A percentile compares a stretch with the other conserved stretches of the same genome.
phyloP scores from a whole-genome alignment of 2,329 filamentous ascomycete species.

The Botrytis fabae region DNA sequence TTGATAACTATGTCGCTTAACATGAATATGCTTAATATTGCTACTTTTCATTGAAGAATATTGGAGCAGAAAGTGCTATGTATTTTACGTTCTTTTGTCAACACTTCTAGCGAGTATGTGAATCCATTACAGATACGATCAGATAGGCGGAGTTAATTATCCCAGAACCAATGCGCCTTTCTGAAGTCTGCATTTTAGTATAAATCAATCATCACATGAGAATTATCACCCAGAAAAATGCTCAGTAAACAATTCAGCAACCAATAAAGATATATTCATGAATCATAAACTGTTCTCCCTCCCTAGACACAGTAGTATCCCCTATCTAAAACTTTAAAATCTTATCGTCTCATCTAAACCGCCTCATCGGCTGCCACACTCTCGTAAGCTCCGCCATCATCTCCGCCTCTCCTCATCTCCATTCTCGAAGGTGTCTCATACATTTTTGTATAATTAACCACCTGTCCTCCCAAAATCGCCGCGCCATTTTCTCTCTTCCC shows the following conservation, averaged over 20 bases:
- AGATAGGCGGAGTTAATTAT: background rate
- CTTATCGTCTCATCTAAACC: conserved; percentile 30
- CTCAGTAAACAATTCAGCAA: background rate
- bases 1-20: too few species aligned
- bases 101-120: background rate
- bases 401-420: conserved; percentile 29
- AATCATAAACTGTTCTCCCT: background rate
- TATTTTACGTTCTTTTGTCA: background rate
- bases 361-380: conserved; percentile 37
- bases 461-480: conserved; percentile 74
- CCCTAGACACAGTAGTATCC: background rate
- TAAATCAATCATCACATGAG: background rate
- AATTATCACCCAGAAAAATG: background rate
- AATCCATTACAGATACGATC: background rate
- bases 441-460: conserved; percentile 83
- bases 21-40: background rate
- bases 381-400: conserved; percentile 35
- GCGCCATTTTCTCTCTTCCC: conserved; percentile 70
- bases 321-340: background rate
- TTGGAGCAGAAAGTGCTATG: background rate
- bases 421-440: conserved; percentile 71
- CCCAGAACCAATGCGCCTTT: background rate
- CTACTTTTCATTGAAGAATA: background rate
- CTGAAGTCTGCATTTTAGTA: background rate
- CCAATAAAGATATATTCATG: conserved; percentile 2